Percentiles rank a stretch among this genome's conserved stretches.
phyloP scores from a whole-genome alignment of 768 basidiomycete species.

The Pisolithus microcarpus region DNA sequence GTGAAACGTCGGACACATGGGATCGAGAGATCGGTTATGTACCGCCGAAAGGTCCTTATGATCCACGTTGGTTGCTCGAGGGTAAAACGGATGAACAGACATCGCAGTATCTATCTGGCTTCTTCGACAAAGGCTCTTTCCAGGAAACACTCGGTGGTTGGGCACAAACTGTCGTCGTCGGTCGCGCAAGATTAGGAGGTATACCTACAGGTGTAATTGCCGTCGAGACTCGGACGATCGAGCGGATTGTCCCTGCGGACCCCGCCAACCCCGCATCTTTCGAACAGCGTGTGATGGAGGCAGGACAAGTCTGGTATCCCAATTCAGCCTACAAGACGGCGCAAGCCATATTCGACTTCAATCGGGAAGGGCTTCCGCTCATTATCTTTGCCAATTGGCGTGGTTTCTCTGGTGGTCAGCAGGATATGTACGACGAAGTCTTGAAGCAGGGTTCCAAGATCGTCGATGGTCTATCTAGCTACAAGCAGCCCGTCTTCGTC shows the following conservation, averaged over 20 bases:
- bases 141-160: constrained; percentile 98
- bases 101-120: constrained; percentile 74
- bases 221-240: constrained; percentile 95
- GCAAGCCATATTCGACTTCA: constrained; percentile 98
- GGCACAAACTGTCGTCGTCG: constrained; percentile 98
- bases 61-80: constrained; percentile 96
- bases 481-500: constrained; percentile 96
- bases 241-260: constrained; percentile 94
- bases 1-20: constrained; percentile 70
- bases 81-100: constrained; percentile 84
- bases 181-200: constrained; percentile 91
- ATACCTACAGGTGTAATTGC: constrained; percentile 98
- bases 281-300: constrained; percentile 97
- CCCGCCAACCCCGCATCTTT: constrained; percentile 95
- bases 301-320: constrained; percentile 99
- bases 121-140: constrained; percentile 97
- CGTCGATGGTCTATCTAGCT: constrained; percentile 93
- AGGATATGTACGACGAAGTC: constrained; percentile 98
- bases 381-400: constrained; percentile 99
- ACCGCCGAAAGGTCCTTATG: constrained; percentile 92
- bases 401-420: constrained; percentile 99
- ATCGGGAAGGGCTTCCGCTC: constrained; percentile 91
- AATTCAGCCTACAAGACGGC: constrained; percentile 99
- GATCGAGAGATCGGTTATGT: constrained; percentile 87
- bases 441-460: constrained; percentile 98